Evolutionary conservation across 2,329 filamentous ascomycete species (phyloP).

Genomic region (Fusarium globosum): DNA sequence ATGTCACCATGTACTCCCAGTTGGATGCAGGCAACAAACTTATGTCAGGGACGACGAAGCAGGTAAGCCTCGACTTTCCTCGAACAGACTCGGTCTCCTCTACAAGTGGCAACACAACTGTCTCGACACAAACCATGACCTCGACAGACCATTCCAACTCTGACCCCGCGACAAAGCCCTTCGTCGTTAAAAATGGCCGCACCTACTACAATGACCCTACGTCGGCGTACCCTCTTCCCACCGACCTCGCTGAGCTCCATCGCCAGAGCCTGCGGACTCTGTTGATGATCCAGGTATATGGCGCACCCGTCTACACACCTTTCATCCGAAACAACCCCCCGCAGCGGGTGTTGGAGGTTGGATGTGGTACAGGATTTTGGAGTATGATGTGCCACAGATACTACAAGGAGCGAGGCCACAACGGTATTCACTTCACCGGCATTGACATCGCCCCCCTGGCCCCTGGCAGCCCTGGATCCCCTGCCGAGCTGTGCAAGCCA

Average conservation of each 20-base stretch:
- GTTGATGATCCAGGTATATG: conserved; percentile 83
- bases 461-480: conserved; percentile 50
- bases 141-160: conserved; percentile 60
- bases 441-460: conserved; percentile 83
- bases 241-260: conserved; percentile 88
- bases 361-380: conserved; percentile 91
- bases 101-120: conserved; percentile 56
- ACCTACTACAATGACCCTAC: conserved; percentile 82
- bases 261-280: conserved; percentile 87
- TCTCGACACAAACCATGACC: conserved; percentile 59
- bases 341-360: conserved; percentile 82
- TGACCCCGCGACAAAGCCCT: conserved; percentile 62
- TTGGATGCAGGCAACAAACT: conserved; percentile 47
- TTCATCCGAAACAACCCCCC: conserved; percentile 75
- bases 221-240: conserved; percentile 84
- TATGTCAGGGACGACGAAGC: conserved; percentile 45
- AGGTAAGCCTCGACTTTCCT: conserved; percentile 51
- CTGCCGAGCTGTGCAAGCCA: conserved; percentile 58
- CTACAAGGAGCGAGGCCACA: conserved; percentile 75
- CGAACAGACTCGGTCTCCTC: conserved; percentile 61
- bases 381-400: conserved; percentile 87
- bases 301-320: conserved; percentile 80
- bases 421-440: conserved; percentile 81
- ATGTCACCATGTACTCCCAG: conserved; percentile 52
- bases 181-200: conserved; percentile 80